phyloP scores from a whole-genome alignment of 164 flowering plant genomes.

The Malania oleifera region DNA sequence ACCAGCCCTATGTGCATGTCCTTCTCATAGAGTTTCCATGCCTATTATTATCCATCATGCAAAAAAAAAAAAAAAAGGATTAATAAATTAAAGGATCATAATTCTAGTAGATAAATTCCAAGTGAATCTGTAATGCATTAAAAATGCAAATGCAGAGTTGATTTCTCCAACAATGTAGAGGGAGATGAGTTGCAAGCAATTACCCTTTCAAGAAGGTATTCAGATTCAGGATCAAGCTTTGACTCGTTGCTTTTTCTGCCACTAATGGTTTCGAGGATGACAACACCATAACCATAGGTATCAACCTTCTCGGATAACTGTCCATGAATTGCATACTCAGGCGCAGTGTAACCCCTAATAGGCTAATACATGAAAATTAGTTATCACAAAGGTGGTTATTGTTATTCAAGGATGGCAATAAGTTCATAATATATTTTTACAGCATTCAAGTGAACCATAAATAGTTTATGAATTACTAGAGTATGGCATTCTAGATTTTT shows the following conservation, averaged over 20 bases:
- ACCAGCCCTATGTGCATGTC: slow-evolving; percentile 26
- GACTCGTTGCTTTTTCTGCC: slow-evolving; percentile 38
- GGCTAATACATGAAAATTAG: slow-evolving; percentile 12
- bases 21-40: slow-evolving; percentile 39
- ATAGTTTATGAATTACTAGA: too few relatives aligned
- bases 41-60: slow-evolving; percentile 15
- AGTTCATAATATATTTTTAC: too few relatives aligned
- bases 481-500: too few relatives aligned
- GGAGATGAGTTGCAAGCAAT: too few relatives aligned
- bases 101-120: too few relatives aligned
- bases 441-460: too few relatives aligned
- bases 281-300: slow-evolving; percentile 51
- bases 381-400: neutral
- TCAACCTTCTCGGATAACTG: slow-evolving; percentile 58
- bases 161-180: too few relatives aligned
- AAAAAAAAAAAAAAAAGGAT: neutral
- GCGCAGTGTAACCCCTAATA: slow-evolving; percentile 48
- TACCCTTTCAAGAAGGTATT: slow-evolving; percentile 55
- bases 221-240: slow-evolving; percentile 20
- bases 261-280: slow-evolving; percentile 53
- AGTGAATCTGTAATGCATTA: too few relatives aligned
- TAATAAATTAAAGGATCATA: neutral
- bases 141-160: too few relatives aligned
- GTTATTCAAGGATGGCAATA: neutral
- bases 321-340: slow-evolving; percentile 60